Conservation (phyloP, 257 asterid species). For the Solanum paucissectum region DNA sequence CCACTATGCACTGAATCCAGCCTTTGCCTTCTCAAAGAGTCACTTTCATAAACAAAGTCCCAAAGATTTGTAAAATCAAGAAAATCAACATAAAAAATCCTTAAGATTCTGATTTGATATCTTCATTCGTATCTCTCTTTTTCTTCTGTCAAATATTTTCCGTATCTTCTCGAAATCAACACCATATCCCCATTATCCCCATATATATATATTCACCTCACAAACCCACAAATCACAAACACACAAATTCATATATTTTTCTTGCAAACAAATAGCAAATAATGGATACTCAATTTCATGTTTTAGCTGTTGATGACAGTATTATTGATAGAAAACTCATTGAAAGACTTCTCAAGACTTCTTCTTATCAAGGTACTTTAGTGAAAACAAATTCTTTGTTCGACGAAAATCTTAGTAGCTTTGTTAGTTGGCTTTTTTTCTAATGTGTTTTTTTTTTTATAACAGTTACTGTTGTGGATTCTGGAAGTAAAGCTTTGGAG, state of each 20-base stretch:
- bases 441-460: background rate
- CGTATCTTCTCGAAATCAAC: background rate
- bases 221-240: background rate
- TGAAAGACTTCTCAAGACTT: constrained; percentile 46
- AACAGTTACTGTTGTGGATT: constrained; percentile 53
- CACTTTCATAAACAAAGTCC: background rate
- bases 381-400: no score
- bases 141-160: background rate
- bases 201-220: background rate
- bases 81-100: background rate
- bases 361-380: constrained; percentile 38
- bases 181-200: background rate
- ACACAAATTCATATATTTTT: background rate
- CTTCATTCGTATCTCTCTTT: background rate
- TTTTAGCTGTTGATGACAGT: constrained; percentile 56
- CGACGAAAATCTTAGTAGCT: no score
- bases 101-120: background rate
- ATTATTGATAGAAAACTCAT: constrained; percentile 47
- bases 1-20: background rate
- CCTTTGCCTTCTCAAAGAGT: background rate
- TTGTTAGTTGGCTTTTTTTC: background rate
- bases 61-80: background rate
- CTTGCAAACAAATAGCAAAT: background rate
- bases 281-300: constrained; percentile 45
- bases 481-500: constrained; percentile 48